Evolutionary conservation across 108 stramenopile genomes (phyloP).

Genomic region (Cyclotella cryptica): DNA sequence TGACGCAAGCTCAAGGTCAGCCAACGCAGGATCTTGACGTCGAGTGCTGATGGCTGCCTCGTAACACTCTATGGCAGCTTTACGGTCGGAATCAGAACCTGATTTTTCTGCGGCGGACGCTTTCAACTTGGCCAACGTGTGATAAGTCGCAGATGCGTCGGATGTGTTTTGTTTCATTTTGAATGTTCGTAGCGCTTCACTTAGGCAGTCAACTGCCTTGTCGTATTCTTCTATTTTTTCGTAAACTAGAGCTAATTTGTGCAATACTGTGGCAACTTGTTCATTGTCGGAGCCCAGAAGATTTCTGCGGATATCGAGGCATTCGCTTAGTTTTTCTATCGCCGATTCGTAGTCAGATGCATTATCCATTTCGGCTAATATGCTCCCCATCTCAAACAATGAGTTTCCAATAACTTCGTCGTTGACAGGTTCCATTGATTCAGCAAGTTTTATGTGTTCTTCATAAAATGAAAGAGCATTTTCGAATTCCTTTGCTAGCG

Average conservation of each 20-base stretch:
- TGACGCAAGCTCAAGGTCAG: slow-evolving; percentile 49
- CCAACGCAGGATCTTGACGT: slow-evolving; percentile 47
- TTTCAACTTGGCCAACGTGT: slow-evolving; percentile 44
- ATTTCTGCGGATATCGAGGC: slow-evolving; percentile 38
- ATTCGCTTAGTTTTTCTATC: slow-evolving; percentile 43
- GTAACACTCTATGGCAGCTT: slow-evolving; percentile 52
- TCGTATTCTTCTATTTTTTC: slow-evolving; percentile 36
- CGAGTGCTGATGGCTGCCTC: slow-evolving; percentile 44
- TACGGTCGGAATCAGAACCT: slow-evolving; percentile 27
- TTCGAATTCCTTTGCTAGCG: slow-evolving; percentile 35
- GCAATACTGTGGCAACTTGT: slow-evolving; percentile 44
- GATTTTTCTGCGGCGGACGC: slow-evolving; percentile 20
- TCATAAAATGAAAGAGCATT: slow-evolving; percentile 50
- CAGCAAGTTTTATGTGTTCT: slow-evolving; percentile 42
- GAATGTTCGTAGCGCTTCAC: slow-evolving; percentile 47
- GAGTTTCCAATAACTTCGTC: slow-evolving; percentile 42
- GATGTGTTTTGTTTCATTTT: slow-evolving; percentile 49
- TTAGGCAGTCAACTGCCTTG: slow-evolving; percentile 31
- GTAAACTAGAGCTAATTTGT: slow-evolving; percentile 39
- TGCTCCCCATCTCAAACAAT: slow-evolving; percentile 33
- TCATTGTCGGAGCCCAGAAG: slow-evolving; percentile 46
- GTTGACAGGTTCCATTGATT: slow-evolving; percentile 23
- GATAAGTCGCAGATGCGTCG: slow-evolving; percentile 32
- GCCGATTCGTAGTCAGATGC: slow-evolving; percentile 38
- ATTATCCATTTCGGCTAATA: slow-evolving; percentile 26